Base-by-base conservation (phyloP, 495 filamentous ascomycete species). In the Cercophora sp. region DNA sequence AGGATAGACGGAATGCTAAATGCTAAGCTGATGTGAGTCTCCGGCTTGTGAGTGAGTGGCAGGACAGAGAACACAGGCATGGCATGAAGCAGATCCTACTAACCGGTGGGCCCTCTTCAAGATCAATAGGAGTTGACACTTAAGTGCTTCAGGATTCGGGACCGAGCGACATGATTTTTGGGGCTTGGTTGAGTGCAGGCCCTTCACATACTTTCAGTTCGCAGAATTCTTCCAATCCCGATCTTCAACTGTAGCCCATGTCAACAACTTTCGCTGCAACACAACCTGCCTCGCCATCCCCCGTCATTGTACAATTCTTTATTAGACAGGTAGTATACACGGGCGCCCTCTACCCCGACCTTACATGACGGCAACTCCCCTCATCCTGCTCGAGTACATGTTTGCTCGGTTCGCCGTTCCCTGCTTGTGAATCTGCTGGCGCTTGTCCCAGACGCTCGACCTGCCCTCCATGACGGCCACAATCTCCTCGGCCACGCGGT, bases 391-490 rank as follows among this genome's bases (percentile, higher is more conserved):
- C 18, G 68, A 54, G 9, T 63, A 71, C 64, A 94, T 54, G 68
- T 96, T 96, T 8, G 85, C 82, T 58, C 91, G 78, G 11, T 82
- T 76, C 4, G 78, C 75, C 42, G 89, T 85, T 63, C 79, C 89
- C 53, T 81, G 63, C 78, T 87, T 88, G 67, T 96, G 89, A 22
- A 91, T 64, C 45, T 71, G 68, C 50, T 77, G 73, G 59, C 91
- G 77, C 66, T 77, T 79, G 9, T 96, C 91, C 93, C 93, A 98
- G 20, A 86, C 87, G 18, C 64, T 53, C 51, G 88, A 91, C 58
- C 79, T 76, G 10, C 93, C 93, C 78, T 97, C 93, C 1, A 94
- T 87, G 37, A 96, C 87, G 20, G 83, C 75, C 35, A 96, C 73
- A 54, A 98, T 72, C 75, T 97, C 93, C 61, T 93, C 85, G 10